Percentiles rank a stretch among this genome's conserved stretches.
Conservation (phyloP, 208 protist genomes). For the Trypanosoma congolense region DNA sequence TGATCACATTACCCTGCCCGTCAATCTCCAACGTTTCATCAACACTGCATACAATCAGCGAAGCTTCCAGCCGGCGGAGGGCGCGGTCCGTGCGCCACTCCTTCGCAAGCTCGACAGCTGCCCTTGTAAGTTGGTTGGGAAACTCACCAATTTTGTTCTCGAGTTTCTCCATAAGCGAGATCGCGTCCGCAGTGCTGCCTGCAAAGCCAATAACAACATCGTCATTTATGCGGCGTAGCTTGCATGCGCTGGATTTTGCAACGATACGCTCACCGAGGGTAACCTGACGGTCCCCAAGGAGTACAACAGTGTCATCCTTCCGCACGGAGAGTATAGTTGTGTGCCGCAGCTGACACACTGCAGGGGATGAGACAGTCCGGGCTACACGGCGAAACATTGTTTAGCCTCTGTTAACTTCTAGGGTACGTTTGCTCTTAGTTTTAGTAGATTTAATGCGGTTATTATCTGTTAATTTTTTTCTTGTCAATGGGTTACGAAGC, state of each 20-base stretch:
- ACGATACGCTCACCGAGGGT: conserved; percentile 91
- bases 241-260: conserved; percentile 82
- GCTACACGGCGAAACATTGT: conserved; percentile 38
- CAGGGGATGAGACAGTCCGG: conserved; percentile 28
- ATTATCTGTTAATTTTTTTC: too few relatives aligned
- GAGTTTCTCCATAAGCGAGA: conserved; percentile 94
- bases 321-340: conserved; percentile 93
- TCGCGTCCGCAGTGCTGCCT: conserved; percentile 92
- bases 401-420: background rate
- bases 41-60: conserved; percentile 88
- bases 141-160: conserved; percentile 92
- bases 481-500: too few relatives aligned
- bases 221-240: conserved; percentile 73
- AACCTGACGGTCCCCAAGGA: conserved; percentile 94
- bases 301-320: conserved; percentile 89
- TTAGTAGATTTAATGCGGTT: too few relatives aligned
- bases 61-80: conserved; percentile 91
- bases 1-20: conserved; percentile 94
- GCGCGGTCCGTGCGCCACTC: conserved; percentile 94
- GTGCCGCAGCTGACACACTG: conserved; percentile 50
- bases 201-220: conserved; percentile 92
- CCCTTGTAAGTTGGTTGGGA: conserved; percentile 89
- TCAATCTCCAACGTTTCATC: conserved; percentile 91
- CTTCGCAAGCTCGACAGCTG: conserved; percentile 93
- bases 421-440: background rate